Conservation (phyloP, 805 yeast species). For the Saturnispora kantuleensis region DNA sequence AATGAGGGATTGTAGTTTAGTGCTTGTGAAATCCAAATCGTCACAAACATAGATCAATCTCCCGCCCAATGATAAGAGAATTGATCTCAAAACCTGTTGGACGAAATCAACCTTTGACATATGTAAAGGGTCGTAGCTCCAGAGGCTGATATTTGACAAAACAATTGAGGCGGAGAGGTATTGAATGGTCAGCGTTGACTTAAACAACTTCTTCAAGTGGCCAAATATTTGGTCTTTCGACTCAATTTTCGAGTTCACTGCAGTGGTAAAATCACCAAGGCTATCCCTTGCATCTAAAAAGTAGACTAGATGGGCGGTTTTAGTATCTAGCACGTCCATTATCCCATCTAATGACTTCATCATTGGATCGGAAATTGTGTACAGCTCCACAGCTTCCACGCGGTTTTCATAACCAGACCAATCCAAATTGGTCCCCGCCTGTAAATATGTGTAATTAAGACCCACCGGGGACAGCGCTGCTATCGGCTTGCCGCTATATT, state of each 20-base stretch:
- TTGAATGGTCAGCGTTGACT: neutral
- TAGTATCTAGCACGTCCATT: neutral
- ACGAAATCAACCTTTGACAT: conserved; percentile 17
- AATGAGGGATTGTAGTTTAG: no score
- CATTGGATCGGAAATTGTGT: conserved; percentile 3
- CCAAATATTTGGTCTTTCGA: neutral
- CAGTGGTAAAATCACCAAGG: no score
- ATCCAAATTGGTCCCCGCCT: neutral
- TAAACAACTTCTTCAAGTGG: neutral
- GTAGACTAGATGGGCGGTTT: neutral
- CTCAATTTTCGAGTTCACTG: no score
- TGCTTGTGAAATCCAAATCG: no score
- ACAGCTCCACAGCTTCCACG: conserved; percentile 1
- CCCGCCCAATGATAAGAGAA: neutral
- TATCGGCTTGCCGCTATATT: no score
- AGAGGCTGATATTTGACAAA: conserved; percentile 7
- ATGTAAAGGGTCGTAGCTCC: conserved; percentile 14
- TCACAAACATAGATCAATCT: no score
- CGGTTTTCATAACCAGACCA: neutral
- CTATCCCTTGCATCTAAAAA: neutral
- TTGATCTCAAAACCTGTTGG: conserved; percentile 19
- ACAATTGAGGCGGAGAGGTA: conserved; percentile 9
- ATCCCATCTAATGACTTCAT: neutral
- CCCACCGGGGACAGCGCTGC: neutral
- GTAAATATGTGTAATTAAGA: conserved; percentile 6